Evolutionary conservation across 2,329 filamentous ascomycete species (phyloP), one percentile per base, ranked within the genome.

Genomic region (Calonectria honghensis): DNA sequence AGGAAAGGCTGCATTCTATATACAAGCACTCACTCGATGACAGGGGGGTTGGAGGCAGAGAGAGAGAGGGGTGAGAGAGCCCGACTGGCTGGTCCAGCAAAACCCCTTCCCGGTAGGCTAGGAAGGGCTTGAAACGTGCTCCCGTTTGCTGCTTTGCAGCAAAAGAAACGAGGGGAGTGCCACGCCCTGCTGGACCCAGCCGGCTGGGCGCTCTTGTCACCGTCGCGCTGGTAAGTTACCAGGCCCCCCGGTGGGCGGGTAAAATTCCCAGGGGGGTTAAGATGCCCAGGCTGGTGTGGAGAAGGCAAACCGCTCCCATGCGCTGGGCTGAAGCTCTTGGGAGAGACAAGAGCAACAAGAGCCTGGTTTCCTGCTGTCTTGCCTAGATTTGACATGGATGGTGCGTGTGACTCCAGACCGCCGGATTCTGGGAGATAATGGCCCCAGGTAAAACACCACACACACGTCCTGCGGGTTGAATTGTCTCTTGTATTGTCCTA

Each of bases 1-100:
- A 63, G 63, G 68, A 51, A 37, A 66, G 14, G 7, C 41, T 45
- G 52, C 64, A 48, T 39, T 63, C 54, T 45, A 65, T 71, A 66
- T 71, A 71, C 29, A 24, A 35, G 54, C 45, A 29, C 27, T 16
- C 4, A 39, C 16, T 41, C 13, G 57, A 31, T 10, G 45, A n/a
- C 45, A 20, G 20, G 32, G 57, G 57, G 31, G 52, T 32, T 20
- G 29, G 52, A n/a, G 52, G 20, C 18, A 29, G 6, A 14, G 32
- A 11, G 31, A 37, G 57, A 61, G 32, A 24, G 35, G 32, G 35
- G 32, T n/a, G n/a, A 54, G 37, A 45, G 20, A 48, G 72, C 72
- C 72, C 72, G 72, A 70, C 67, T 14, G 67, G 51, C 51, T 73
- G 72, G 72, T 73, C 52, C 52, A 39, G 18, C 66, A 29, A 45